These are phyloP conservation scores for Hanseniaspora meyeri DNA, from an alignment of 805 yeast genomes.

Conservation along the genomic window DNA sequence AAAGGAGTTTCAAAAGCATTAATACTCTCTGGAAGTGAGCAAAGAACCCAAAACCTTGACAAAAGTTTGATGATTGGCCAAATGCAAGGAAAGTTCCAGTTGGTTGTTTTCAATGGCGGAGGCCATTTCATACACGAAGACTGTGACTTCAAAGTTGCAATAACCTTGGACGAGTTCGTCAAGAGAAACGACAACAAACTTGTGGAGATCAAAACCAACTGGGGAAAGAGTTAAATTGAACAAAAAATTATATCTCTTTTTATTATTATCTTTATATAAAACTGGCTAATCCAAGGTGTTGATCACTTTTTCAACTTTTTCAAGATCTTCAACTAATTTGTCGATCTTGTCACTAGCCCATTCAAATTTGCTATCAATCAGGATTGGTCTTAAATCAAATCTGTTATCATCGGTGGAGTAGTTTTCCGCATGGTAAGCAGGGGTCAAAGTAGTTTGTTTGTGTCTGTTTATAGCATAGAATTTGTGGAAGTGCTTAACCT, in stretches of 20 bases:
- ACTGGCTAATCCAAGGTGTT: slow-evolving; percentile 8
- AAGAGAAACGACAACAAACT: slow-evolving; percentile 30
- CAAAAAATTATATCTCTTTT: background rate
- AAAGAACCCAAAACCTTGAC: slow-evolving; percentile 42
- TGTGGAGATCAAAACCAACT: slow-evolving; percentile 29
- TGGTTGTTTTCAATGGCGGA: slow-evolving; percentile 64
- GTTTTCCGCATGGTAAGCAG: slow-evolving; percentile 94
- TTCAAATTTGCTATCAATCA: slow-evolving; percentile 77
- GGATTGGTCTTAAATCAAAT: slow-evolving; percentile 89
- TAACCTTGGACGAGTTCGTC: slow-evolving; percentile 38
- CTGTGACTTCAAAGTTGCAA: slow-evolving; percentile 53
- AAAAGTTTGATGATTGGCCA: slow-evolving; percentile 82
- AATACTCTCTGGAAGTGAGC: slow-evolving; percentile 75
- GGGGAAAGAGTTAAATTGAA: slow-evolving; percentile 24
- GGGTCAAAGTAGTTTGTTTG: slow-evolving; percentile 94
- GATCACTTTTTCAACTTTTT: slow-evolving; percentile 24
- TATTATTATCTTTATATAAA: background rate
- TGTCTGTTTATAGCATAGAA: slow-evolving; percentile 92
- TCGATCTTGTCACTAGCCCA: slow-evolving; percentile 88
- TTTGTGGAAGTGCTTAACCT: slow-evolving; percentile 85
- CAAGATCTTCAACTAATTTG: slow-evolving; percentile 49
- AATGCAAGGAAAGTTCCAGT: slow-evolving; percentile 94
- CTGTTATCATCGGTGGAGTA: slow-evolving; percentile 97
- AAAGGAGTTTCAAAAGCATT: slow-evolving; percentile 51
- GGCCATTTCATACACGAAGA: slow-evolving; percentile 98